phyloP scores from a whole-genome alignment of 352 stramenopile genomes.

The Phytophthora hybrid region DNA sequence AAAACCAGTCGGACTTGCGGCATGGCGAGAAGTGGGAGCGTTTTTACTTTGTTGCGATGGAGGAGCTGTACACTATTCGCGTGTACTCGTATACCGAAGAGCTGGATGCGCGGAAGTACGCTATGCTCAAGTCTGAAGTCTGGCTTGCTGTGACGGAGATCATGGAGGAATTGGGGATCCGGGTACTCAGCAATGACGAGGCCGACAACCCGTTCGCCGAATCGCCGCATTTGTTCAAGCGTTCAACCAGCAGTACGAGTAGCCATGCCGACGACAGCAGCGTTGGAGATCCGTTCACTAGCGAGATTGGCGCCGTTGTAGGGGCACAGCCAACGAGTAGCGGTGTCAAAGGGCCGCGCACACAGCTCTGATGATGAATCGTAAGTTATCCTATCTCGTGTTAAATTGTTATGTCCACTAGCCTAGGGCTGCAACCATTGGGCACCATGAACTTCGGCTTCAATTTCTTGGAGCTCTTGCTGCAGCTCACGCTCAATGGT shows the following conservation, averaged over 20 bases:
- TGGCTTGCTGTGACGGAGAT: constrained; percentile 91
- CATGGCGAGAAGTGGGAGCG: constrained; percentile 85
- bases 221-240: constrained; percentile 42
- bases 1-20: constrained; percentile 81
- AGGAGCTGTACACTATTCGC: constrained; percentile 82
- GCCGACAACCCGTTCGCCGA: constrained; percentile 52
- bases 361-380: constrained; percentile 46
- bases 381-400: background rate
- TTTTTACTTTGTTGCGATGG: constrained; percentile 90
- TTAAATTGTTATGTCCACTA: background rate
- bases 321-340: constrained; percentile 43
- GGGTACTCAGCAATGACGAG: constrained; percentile 57
- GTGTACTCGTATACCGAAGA: constrained; percentile 92
- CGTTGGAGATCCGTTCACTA: constrained; percentile 58
- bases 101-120: constrained; percentile 86
- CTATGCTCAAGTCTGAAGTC: constrained; percentile 90
- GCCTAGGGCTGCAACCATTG: no score
- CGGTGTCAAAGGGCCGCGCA: constrained; percentile 42
- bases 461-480: no score
- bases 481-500: no score
- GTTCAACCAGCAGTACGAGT: constrained; percentile 30
- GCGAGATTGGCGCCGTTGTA: constrained; percentile 66
- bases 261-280: constrained; percentile 30
- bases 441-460: no score
- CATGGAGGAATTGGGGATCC: constrained; percentile 83